Base-by-base conservation (phyloP, 139 green algal genomes). In the Auxenochlorella pyrenoidosa region DNA sequence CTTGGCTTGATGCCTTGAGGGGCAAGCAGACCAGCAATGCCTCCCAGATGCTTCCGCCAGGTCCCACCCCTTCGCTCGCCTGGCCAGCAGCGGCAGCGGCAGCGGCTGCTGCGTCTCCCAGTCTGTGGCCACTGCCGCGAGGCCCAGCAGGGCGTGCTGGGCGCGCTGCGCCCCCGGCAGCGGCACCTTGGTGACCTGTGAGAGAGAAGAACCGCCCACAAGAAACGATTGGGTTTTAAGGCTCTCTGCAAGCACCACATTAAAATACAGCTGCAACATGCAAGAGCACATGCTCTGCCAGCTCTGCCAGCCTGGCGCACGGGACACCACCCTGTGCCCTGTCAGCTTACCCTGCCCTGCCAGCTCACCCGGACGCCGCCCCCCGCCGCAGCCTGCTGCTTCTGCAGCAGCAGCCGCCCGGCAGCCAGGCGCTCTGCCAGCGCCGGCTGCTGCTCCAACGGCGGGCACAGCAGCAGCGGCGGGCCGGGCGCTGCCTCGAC, bases 81-180 rank as follows among this genome's bases (percentile, higher is more conserved):
- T 83, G 78, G 44, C 60, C 78, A 85, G 80, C 63, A 85, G 60
- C 63, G 80, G 60, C 59, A 76, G 34, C 34, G 60, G 80, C 40
- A 85, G 80, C 38, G 66, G 5, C 40, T 85, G 51, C 24, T 30
- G 34, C 16, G 60, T 77, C 34, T 70, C 54, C 80, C 80, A 85
- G 63, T 85, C 80, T 0, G 40, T 28, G 1, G 63, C 40, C 40
- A 43, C 63, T 3, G 60, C 80, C 28, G 80, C 80, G 30, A 85
- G 22, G 28, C 80, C 79, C 32, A 59, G 63, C 80, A 85, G 30
- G 12, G 26, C 38, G 10, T 63, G 80, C 80, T 28, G 36, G 12
- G 40, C 47, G 5, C n/a, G 82, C 66, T 47, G 66, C 22, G 58
- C 43, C 54, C 82, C 82, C n/a, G 68, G 79, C 34, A 85, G 40